Evolutionary conservation across 2,329 filamentous ascomycete genomes (phyloP).

Genomic region (Colletotrichum horii): DNA sequence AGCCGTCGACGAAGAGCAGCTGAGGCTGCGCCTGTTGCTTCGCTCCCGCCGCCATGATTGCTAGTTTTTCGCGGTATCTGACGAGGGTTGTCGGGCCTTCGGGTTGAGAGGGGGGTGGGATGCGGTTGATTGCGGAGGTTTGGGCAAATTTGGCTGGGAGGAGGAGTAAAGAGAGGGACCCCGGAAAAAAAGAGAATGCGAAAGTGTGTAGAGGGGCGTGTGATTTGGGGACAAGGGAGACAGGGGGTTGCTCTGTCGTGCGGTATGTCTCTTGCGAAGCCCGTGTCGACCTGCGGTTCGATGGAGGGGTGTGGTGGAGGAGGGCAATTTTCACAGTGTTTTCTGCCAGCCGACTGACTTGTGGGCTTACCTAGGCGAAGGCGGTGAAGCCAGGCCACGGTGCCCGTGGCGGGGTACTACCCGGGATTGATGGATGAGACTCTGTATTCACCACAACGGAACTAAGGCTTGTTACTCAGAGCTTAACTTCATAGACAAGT

Average conservation of each 20-base stretch:
- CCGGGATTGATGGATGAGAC: not conserved
- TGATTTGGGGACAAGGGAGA: conserved; percentile 17
- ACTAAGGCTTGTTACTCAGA: not conserved
- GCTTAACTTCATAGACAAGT: not conserved
- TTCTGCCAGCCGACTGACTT: conserved; percentile 14
- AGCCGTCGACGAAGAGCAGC: conserved; percentile 84
- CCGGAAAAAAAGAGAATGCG: conserved; percentile 17
- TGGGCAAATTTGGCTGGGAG: conserved; percentile 23
- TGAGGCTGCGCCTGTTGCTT: conserved; percentile 56
- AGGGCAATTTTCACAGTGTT: conserved; percentile 22
- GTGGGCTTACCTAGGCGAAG: not conserved
- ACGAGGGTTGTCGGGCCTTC: not conserved
- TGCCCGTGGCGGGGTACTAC: not conserved
- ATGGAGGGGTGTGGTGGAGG: conserved; percentile 17
- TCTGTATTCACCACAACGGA: not conserved
- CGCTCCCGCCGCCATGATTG: conserved; percentile 35
- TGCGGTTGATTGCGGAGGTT: conserved; percentile 10
- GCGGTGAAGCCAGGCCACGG: not conserved
- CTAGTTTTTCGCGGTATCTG: conserved; percentile 1
- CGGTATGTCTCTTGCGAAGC: conserved; percentile 18
- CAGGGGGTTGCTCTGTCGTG: conserved; percentile 22
- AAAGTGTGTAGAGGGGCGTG: conserved; percentile 18
- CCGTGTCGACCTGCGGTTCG: conserved; percentile 3
- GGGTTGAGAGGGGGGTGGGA: not conserved
- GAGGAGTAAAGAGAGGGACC: conserved; percentile 20